Base-by-base conservation (phyloP, 352 stramenopile species). In the Pythium oligandrum region DNA sequence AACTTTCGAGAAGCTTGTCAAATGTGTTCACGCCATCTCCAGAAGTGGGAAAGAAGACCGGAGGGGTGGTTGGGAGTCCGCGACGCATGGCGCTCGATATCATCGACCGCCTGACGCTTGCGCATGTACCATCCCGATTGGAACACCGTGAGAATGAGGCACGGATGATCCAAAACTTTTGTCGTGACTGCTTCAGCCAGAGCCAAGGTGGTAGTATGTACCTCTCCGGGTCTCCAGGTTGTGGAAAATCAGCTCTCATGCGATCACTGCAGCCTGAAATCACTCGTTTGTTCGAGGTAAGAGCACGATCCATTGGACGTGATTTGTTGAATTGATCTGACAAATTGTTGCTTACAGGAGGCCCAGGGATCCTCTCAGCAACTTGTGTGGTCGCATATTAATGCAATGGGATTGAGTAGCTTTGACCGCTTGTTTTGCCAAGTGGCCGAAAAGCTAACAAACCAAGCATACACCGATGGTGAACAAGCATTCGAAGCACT, bases 211-310 rank as follows among this genome's bases (percentile, higher is more conserved):
- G 70, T 4, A 94, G 80, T 51, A 31, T 91, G 52, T 94, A 93
- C 56, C 74, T 94, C 37, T 93, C 82, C 0, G 84, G 84, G 0
- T 70, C 84, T 7, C 84, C 84, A 6, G 84, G 84, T 0, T 90
- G 79, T 38, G 84, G 84, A 30, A 94, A 94, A 55, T 86, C 81
- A 0, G 84, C 84, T 8, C 55, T 92, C 39, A 59, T 93, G 47
- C 78, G 81, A 51, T 63, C 71, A 2, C 81, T 81, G 1, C 59
- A 84, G 43, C 37, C 56, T 26, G 53, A 74, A 11, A 83, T 93
- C 44, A 48, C 72, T 33, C 53, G 75, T 7, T 55, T 88, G 34
- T 83, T 83, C 43, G 58, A 69, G 63, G 74, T 86, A 70, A 32
- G 39, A 12, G 17, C 30, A 8, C 34, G 44, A 4, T 34, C 8